Evolutionary conservation across 2,329 filamentous ascomycete species (phyloP), one percentile per base, ranked within the genome.

Genomic region (Cladophialophora yegresii): DNA sequence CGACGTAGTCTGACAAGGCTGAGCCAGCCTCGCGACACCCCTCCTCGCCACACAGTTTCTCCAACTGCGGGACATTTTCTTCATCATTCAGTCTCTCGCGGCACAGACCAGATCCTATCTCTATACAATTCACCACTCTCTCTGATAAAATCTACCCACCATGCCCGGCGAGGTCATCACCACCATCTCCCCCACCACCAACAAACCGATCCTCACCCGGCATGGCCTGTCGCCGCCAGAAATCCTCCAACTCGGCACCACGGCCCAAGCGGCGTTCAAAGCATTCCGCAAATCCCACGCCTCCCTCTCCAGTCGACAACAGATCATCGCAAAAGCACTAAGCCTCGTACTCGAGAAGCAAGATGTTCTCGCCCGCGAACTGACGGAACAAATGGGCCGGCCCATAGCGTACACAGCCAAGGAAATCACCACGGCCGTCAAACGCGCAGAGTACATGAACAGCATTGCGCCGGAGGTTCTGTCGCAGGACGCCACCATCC

Each of bases 351-450:
- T 80, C 16, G 84, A 87, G 56, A 88, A 87, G 75, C 85, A 92
- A 76, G 89, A 95, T 86, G 89, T 87, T 67, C 82, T 98, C 36
- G 92, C 89, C 5, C 84, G 86, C 70, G 93, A 97, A 76, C 80
- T 98, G 65, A 97, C 93, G 0, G 88, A 91, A 75, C 93, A 98
- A 80, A 98, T 98, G 93, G 93, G 93, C 49, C 85, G 93, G 22
- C 93, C 93, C 36, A 96, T 97, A 72, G 85, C 89, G 43, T 97
- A 93, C 76, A 90, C 91, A 0, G 87, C 84, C 54, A 92, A 87
- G 71, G 93, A 98, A 80, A 84, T 98, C 70, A 80, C 86, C 32
- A 98, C 93, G 16, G 93, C 93, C 7, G 85, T 96, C 69, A 91
- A 90, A 79, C 86, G 93, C 68, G 90, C 88, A 69, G 87, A 96